These are phyloP conservation scores for Coniochaeta hoffmannii DNA, from an alignment of 2,329 filamentous ascomycete genomes.

Conservation along the genomic window DNA sequence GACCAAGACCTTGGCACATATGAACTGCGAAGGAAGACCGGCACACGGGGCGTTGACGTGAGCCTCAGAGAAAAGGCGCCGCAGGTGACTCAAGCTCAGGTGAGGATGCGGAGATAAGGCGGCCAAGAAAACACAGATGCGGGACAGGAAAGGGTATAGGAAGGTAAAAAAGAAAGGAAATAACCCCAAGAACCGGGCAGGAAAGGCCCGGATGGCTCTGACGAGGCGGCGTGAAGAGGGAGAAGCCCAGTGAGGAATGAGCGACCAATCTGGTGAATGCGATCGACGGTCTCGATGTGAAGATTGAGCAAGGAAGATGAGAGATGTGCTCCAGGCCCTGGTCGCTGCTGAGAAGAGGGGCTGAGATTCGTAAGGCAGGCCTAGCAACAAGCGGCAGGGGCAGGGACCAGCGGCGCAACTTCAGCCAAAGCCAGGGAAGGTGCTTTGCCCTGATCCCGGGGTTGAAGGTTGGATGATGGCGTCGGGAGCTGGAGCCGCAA, in stretches of 20 bases:
- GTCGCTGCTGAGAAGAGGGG: not conserved
- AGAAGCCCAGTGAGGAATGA: not conserved
- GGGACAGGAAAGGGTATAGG: not conserved
- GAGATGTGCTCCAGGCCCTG: not conserved
- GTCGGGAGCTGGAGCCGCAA: not conserved
- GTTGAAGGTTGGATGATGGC: not conserved
- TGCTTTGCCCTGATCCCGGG: not conserved
- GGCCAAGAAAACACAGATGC: not conserved
- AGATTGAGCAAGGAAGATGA: not conserved
- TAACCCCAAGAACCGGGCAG: too few relatives aligned
- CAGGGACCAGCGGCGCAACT: not conserved
- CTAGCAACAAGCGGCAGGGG: too few relatives aligned
- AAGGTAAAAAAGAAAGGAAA: not conserved
- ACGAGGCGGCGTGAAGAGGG: not conserved
- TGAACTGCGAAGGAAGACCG: not conserved
- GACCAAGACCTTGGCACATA: not conserved
- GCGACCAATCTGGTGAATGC: not conserved
- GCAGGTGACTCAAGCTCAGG: not conserved
- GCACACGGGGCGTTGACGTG: not conserved
- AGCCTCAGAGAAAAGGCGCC: not conserved
- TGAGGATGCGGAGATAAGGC: not conserved
- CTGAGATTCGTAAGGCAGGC: not conserved
- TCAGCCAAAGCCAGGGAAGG: constrained; percentile 1
- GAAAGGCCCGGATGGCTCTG: not conserved
- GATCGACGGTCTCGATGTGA: constrained; percentile 1